A percentile compares a stretch with the other conserved stretches of the same genome.
phyloP scores from a whole-genome alignment of 129 eudicot species.

The Saposhnikovia divaricata region DNA sequence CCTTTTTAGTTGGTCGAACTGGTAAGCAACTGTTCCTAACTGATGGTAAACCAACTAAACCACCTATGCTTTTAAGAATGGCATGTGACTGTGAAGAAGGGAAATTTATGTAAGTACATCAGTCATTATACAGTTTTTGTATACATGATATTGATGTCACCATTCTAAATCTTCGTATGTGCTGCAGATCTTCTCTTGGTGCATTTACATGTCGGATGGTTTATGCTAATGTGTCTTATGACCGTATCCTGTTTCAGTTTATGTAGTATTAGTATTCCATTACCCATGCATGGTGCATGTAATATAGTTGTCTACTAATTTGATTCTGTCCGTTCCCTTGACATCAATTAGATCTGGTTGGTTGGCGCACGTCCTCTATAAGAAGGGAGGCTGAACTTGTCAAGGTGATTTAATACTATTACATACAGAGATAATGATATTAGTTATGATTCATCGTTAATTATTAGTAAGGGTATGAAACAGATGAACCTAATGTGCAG shows the following conservation, averaged over 20 bases:
- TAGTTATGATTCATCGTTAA: background rate
- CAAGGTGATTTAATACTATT: conserved; percentile 34
- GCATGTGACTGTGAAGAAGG: conserved; percentile 81
- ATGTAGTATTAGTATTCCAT: background rate
- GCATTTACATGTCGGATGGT: conserved; percentile 77
- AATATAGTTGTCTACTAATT: background rate
- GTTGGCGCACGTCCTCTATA: conserved; percentile 96
- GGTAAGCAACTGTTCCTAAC: conserved; percentile 94
- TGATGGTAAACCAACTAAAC: conserved; percentile 69
- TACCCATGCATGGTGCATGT: background rate
- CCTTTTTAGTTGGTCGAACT: conserved; percentile 70
- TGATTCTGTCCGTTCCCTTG: conserved; percentile 17
- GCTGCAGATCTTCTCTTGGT: conserved; percentile 86
- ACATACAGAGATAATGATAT: background rate
- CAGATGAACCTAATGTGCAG: background rate
- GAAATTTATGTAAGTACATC: conserved; percentile 59
- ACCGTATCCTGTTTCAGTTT: conserved; percentile 74
- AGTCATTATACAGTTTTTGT: background rate
- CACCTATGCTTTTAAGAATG: conserved; percentile 90
- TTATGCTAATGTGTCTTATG: conserved; percentile 90
- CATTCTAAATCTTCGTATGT: background rate
- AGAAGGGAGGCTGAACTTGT: conserved; percentile 93
- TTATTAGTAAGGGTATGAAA: background rate
- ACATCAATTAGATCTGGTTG: conserved; percentile 76
- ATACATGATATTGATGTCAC: background rate